These are phyloP conservation scores for Trypanosoma scelopori DNA, from an alignment of 208 protist species.

Conservation along the genomic window DNA sequence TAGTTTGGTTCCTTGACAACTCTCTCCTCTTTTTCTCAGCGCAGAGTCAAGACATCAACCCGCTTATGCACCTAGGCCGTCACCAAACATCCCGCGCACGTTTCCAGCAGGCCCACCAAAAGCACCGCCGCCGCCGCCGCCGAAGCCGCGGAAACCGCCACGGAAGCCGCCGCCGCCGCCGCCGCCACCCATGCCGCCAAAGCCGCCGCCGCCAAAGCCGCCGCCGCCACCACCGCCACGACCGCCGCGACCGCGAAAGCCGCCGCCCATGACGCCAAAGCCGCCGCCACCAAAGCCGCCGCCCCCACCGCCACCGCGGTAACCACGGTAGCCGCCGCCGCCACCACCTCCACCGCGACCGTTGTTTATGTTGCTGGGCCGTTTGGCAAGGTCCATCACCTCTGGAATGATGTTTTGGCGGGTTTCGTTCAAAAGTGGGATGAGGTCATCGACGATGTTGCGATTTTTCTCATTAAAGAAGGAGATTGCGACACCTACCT, in stretches of 20 bases:
- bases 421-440: slow-evolving; percentile 82
- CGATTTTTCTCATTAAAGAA: slow-evolving; percentile 96
- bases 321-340: slow-evolving; percentile 28
- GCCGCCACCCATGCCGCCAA: slow-evolving; percentile 16
- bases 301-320: slow-evolving; percentile 37
- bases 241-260: slow-evolving; percentile 26
- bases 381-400: slow-evolving; percentile 78
- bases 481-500: slow-evolving; percentile 94
- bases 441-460: slow-evolving; percentile 89
- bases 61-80: slow-evolving; percentile 32
- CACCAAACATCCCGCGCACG: slow-evolving; percentile 47
- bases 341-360: slow-evolving; percentile 50
- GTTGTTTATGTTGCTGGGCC: slow-evolving; percentile 60
- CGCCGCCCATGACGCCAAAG: slow-evolving; percentile 2
- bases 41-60: too few relatives aligned
- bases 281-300: slow-evolving; percentile 25
- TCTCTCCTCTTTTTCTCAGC: not conserved
- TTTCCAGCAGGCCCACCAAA: slow-evolving; percentile 19
- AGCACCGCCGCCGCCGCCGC: not conserved
- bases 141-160: slow-evolving; percentile 12
- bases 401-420: slow-evolving; percentile 76
- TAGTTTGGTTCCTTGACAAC: slow-evolving; percentile 1
- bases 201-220: slow-evolving; percentile 25
- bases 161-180: slow-evolving; percentile 4
- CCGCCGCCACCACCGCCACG: slow-evolving; percentile 48